Percentiles rank a stretch among this genome's conserved stretches.
Conservation (phyloP, 352 stramenopile species). For the Phytophthora rubi region DNA sequence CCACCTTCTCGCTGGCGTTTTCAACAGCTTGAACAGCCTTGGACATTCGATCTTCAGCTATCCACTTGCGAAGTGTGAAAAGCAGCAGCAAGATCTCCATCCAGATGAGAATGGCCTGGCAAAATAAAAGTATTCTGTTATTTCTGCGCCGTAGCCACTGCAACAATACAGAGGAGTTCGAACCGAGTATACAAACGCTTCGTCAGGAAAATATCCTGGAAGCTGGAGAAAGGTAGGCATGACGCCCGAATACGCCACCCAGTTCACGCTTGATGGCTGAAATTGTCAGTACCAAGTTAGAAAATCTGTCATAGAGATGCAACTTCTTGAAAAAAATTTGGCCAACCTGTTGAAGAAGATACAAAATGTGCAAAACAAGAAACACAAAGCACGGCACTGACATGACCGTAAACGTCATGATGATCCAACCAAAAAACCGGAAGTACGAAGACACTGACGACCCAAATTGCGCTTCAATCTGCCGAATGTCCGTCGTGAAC, state of each 20-base stretch:
- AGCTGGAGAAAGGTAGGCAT: constrained; percentile 63
- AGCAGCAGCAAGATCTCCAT: constrained; percentile 63
- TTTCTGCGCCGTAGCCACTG: background rate
- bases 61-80: constrained; percentile 73
- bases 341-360: constrained; percentile 29
- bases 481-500: constrained; percentile 67
- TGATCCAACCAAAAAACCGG: constrained; percentile 80
- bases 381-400: constrained; percentile 56
- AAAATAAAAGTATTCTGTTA: constrained; percentile 7
- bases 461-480: constrained; percentile 84
- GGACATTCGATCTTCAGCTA: constrained; percentile 66
- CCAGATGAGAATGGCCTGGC: constrained; percentile 49
- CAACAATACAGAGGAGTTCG: background rate
- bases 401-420: constrained; percentile 73
- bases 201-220: constrained; percentile 59
- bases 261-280: constrained; percentile 30
- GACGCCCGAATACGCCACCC: constrained; percentile 51
- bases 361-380: constrained; percentile 58
- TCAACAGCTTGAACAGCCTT: constrained; percentile 68
- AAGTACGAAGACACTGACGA: constrained; percentile 85
- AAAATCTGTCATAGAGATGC: background rate
- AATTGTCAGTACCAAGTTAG: background rate
- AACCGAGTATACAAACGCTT: constrained; percentile 68
- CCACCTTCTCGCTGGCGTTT: constrained; percentile 47
- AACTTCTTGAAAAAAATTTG: no score